phyloP scores from a whole-genome alignment of 1,284 basidiomycete species.

The Papiliotrema flavescens region DNA sequence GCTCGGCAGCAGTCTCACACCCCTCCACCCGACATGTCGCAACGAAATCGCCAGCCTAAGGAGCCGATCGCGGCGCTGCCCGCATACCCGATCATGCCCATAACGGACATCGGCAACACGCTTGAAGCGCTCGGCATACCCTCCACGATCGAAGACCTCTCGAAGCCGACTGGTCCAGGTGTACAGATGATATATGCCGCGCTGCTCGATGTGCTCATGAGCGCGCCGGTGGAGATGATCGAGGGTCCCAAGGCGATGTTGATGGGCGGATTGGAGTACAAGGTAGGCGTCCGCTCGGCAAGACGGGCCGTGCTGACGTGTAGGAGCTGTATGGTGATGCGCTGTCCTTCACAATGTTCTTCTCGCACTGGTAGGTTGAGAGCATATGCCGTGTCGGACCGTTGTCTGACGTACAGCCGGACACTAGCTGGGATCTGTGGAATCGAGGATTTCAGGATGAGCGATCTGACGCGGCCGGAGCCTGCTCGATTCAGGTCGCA shows the following conservation, averaged over 20 bases:
- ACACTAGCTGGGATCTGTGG: conserved; percentile 69
- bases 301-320: neutral
- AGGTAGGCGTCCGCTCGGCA: conserved; percentile 50
- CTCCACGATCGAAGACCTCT: conserved; percentile 65
- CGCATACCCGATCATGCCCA: conserved; percentile 37
- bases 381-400: neutral
- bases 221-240: conserved; percentile 59
- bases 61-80: conserved; percentile 12
- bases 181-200: conserved; percentile 54
- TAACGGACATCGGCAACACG: conserved; percentile 32
- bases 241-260: conserved; percentile 61
- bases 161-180: conserved; percentile 62
- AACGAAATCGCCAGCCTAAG: conserved; percentile 4
- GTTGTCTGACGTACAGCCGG: conserved; percentile 48
- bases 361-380: conserved; percentile 61
- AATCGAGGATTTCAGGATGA: conserved; percentile 69
- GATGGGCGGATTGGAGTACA: conserved; percentile 49
- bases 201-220: conserved; percentile 67
- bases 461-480: conserved; percentile 70
- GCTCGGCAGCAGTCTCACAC: neutral
- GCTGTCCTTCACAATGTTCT: conserved; percentile 60
- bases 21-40: conserved; percentile 16
- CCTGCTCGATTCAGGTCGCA: conserved; percentile 65
- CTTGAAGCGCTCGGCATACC: conserved; percentile 41
- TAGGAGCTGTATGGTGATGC: conserved; percentile 64